Evolutionary conservation across 2,329 filamentous ascomycete genomes (phyloP), one percentile per base, ranked within the genome.

Genomic region (Cercospora zeina): DNA sequence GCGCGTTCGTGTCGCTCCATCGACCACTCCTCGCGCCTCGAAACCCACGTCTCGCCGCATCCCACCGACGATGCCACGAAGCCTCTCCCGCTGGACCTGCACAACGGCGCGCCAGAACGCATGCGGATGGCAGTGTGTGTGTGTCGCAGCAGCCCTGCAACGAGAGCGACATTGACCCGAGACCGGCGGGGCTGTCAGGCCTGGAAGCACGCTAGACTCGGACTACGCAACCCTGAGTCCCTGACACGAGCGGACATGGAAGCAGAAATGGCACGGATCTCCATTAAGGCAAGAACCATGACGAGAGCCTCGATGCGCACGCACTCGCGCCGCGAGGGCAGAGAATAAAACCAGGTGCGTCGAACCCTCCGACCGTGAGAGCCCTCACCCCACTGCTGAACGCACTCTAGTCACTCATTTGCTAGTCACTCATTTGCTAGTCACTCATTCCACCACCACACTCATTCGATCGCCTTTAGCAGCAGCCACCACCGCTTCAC

Each of bases 361-460:
- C 10, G 42, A 7, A 42, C 16, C 14, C 56, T 39, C 33, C 31
- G 19, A 24, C 19, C 21, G 11, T 2, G 39, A 34, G 13, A 24
- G 24, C 21, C 31, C 42, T 36, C 21, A 16, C n/a, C 47, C 11
- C 42, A 30, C 19, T 19, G 34, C 37, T 50, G 59, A 54, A 39
- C 42, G 50, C 53, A 30, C 33, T 21, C 39, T 47, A 39, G 37
- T 60, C 19, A 24, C 30, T 54, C 42, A 27, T 37, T 30, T 54
- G 47, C 55, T 50, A 58, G 61, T 63, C 61, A 60, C 54, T 63
- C 61, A 19, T 27, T 62, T n/a, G 47, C 55, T 50, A 58, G 61
- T 63, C 61, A 60, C 54, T 63, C 61, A 19, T 27, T 62, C 47
- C 24, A 27, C 31, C 11, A 55, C 34, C 47, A 54, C 51, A 57